These are phyloP conservation scores for Citrus medica DNA, from an alignment of 345 rosid genomes.

Conservation along the genomic window DNA sequence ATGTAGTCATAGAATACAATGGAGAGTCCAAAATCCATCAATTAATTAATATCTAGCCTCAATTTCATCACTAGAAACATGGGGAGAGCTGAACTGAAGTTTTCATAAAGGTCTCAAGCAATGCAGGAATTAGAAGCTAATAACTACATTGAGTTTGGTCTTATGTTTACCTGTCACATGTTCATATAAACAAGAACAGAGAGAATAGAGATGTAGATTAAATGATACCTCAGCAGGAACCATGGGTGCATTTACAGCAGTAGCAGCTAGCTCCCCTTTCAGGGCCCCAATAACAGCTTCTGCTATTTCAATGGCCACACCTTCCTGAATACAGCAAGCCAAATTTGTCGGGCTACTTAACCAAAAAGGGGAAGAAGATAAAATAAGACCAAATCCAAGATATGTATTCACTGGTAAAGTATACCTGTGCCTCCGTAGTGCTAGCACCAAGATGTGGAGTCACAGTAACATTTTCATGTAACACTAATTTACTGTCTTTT, in stretches of 20 bases:
- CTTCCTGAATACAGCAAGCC: slow-evolving; percentile 24
- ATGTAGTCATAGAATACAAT: not conserved
- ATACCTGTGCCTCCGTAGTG: slow-evolving; percentile 38
- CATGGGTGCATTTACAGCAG: slow-evolving; percentile 40
- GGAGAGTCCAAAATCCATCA: not conserved
- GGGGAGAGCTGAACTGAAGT: not conserved
- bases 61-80: not conserved
- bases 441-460: slow-evolving; percentile 49
- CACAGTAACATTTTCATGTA: slow-evolving; percentile 32
- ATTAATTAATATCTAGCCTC: not conserved
- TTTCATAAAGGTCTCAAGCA: not conserved
- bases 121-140: not conserved
- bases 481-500: slow-evolving; percentile 32
- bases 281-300: slow-evolving; percentile 37
- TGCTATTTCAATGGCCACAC: slow-evolving; percentile 42
- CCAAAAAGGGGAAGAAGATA: not conserved
- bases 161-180: not conserved
- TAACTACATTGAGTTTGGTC: not conserved
- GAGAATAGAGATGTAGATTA: not conserved
- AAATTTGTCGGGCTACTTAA: not conserved
- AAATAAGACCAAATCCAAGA: not conserved
- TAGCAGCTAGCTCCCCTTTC: slow-evolving; percentile 35
- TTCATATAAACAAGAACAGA: not conserved
- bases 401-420: not conserved
- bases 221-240: slow-evolving; percentile 32